Base-by-base conservation (phyloP, 805 yeast genomes). In the Cyberlindnera nakhonratchasimensis region DNA sequence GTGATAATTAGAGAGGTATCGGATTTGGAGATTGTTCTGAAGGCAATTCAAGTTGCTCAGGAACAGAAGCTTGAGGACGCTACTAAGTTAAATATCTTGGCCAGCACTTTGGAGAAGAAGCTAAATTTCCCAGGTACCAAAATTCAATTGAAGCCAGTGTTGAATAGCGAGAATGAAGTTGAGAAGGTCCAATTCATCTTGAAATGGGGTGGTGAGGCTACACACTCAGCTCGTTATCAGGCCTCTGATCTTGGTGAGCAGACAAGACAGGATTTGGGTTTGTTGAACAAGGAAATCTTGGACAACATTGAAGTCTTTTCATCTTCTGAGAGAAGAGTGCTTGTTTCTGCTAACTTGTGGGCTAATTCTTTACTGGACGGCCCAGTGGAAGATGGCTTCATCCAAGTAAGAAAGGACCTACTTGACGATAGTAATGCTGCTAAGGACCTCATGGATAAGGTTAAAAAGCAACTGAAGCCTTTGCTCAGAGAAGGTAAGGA, bases 201-300 rank as follows among this genome's bases (percentile, higher is more conserved):
- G 55, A 93, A 93, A 62, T 93, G 99, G 99, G 99, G 99, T 55
- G 99, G 99, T 50, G 99, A 93, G 64, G 97, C 99, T 6, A 93
- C 99, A 2, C 99, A 93, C 63, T 89, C 97, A 10, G 97, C 98
- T 2, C 77, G 82, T 49, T 86, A 88, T 61, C 99, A 93, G 66
- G 95, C 96, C 1, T 76, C 82, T 22, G 99, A 93, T 63, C 77
- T 93, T 16, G 99, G 99, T 40, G 98, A 91, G 59, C 96, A 90
- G 64, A 75, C 86, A 68, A 80, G 99, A 57, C 96, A 91, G 61
- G 96, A 93, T 62, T 76, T 89, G 54, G 82, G 86, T 58, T 72
- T 93, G 45, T 71, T 93, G 59, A 93, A 93, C 64, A 80, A 85
- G 48, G 84, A 82, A 29, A 88, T 93, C 8, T 71, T 93, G 56